Percentiles rank a stretch among this genome's conserved stretches.
Evolutionary conservation across 768 basidiomycete species (phyloP).

Genomic region (Mycena kentingensis): DNA sequence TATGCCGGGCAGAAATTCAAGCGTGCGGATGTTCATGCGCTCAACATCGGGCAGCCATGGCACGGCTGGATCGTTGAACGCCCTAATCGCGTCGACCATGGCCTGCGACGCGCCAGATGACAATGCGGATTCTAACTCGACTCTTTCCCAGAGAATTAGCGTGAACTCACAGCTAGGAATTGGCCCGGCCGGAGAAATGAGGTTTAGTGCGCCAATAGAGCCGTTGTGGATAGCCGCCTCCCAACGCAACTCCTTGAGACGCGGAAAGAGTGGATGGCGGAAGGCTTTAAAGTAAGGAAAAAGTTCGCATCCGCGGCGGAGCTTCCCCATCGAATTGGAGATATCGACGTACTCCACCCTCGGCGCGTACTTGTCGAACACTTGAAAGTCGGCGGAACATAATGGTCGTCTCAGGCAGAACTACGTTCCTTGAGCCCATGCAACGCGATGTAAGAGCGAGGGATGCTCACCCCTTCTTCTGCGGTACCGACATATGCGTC

Average conservation of each 20-base stretch:
- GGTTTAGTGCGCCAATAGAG: slow-evolving; percentile 18
- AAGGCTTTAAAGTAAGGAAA: slow-evolving; percentile 20
- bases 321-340: slow-evolving; percentile 15
- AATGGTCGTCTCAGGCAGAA: slow-evolving; percentile 13
- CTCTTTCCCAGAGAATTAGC: slow-evolving; percentile 16
- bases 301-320: slow-evolving; percentile 17
- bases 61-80: slow-evolving; percentile 21
- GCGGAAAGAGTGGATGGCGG: slow-evolving; percentile 17
- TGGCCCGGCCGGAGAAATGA: slow-evolving; percentile 15
- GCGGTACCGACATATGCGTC: slow-evolving; percentile 6
- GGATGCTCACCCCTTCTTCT: neutral
- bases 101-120: slow-evolving; percentile 2
- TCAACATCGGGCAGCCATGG: slow-evolving; percentile 22
- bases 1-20: slow-evolving; percentile 19
- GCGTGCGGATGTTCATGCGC: slow-evolving; percentile 17
- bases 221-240: slow-evolving; percentile 15
- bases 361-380: slow-evolving; percentile 20
- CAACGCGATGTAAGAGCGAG: neutral
- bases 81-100: slow-evolving; percentile 10
- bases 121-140: too few relatives aligned
- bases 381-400: slow-evolving; percentile 6
- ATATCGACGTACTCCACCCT: slow-evolving; percentile 20
- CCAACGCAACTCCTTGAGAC: slow-evolving; percentile 16
- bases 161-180: slow-evolving; percentile 13
- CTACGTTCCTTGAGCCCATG: slow-evolving; percentile 1